Conservation (phyloP, 345 rosid genomes). For the Arabidopsis suecica region DNA sequence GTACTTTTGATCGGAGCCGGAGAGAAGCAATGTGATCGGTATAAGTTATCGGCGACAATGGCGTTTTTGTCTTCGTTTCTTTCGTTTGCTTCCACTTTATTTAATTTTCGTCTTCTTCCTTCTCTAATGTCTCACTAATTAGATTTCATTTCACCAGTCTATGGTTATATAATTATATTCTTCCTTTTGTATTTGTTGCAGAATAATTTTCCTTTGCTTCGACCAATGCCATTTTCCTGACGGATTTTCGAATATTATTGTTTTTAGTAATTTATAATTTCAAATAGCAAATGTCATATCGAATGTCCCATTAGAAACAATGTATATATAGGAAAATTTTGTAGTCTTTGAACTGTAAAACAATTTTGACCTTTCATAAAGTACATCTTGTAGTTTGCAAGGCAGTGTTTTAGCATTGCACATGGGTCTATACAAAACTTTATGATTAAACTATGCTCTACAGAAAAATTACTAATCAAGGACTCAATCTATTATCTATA, state of each 20-base stretch:
- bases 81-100: slow-evolving; percentile 59
- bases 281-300: slow-evolving; percentile 29
- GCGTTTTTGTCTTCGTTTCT: slow-evolving; percentile 71
- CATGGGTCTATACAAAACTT: slow-evolving; percentile 14
- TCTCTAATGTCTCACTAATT: slow-evolving; percentile 36
- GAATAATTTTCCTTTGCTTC: background rate
- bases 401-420: slow-evolving; percentile 23
- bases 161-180: background rate
- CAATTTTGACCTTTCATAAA: slow-evolving; percentile 24
- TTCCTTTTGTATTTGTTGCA: background rate
- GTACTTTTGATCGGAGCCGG: slow-evolving; percentile 46
- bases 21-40: slow-evolving; percentile 51
- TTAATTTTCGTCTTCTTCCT: slow-evolving; percentile 69
- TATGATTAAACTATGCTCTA: background rate
- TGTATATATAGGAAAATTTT: slow-evolving; percentile 1
- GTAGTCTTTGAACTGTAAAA: slow-evolving; percentile 7
- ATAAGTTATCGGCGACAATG: slow-evolving; percentile 68
- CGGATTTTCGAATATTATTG: no score
- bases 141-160: background rate
- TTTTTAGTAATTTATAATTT: no score
- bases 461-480: background rate
- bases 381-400: slow-evolving; percentile 21
- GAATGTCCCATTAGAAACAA: slow-evolving; percentile 15
- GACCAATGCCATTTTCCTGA: no score
- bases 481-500: background rate